Evolutionary conservation across 257 asterid species (phyloP).

Genomic region (Solanum lycopersicoides): DNA sequence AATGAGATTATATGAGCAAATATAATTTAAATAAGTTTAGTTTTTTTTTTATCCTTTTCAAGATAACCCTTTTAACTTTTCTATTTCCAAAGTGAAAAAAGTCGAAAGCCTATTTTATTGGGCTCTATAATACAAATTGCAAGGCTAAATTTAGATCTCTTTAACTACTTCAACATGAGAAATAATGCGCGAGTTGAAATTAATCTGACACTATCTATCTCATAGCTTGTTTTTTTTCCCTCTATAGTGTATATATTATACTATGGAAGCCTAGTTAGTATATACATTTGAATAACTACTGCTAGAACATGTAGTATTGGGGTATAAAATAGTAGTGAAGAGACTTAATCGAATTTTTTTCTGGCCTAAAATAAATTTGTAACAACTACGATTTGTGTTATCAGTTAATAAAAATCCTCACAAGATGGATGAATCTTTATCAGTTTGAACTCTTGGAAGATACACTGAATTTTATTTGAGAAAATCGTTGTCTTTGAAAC

Average conservation of each 20-base stretch:
- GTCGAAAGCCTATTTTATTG: too few species aligned
- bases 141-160: background rate
- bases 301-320: background rate
- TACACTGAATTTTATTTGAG: too few species aligned
- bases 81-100: too few species aligned
- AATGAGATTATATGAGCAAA: background rate
- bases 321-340: background rate
- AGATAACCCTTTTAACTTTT: too few species aligned
- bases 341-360: too few species aligned
- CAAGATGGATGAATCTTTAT: background rate
- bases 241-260: background rate
- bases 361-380: background rate
- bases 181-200: too few species aligned
- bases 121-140: background rate
- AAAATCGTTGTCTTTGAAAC: background rate
- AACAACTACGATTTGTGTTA: too few species aligned
- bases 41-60: too few species aligned
- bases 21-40: too few species aligned
- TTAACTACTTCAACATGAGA: too few species aligned
- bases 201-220: background rate
- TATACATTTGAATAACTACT: background rate
- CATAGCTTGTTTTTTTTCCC: background rate
- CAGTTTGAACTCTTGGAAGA: background rate
- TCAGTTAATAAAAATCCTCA: too few species aligned
- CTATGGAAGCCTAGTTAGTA: too few species aligned